phyloP scores from a whole-genome alignment of 306 rosid species.

The Glycine tomentella region DNA sequence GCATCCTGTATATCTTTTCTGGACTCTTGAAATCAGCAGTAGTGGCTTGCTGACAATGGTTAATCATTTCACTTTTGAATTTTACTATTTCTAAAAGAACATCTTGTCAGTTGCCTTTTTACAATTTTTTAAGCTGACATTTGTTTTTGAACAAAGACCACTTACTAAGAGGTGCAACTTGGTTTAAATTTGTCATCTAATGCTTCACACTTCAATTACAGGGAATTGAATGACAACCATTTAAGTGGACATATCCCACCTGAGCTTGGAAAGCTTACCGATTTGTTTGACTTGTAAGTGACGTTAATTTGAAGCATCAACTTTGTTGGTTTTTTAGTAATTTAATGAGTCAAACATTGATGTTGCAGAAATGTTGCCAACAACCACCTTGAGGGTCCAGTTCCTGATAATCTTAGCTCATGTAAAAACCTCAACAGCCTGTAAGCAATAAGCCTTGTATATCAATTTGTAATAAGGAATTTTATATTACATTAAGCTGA shows the following conservation, averaged over 20 bases:
- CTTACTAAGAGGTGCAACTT: not conserved
- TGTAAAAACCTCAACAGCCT: conserved; percentile 86
- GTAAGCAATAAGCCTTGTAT: conserved; percentile 53
- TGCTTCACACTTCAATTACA: conserved; percentile 38
- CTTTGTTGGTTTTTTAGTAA: not conserved
- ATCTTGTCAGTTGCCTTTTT: not conserved
- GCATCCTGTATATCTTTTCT: not conserved
- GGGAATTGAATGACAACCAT: conserved; percentile 81
- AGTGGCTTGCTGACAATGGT: not conserved
- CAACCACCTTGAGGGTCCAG: conserved; percentile 79
- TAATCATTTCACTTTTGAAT: conserved; percentile 18
- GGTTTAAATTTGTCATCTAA: not conserved
- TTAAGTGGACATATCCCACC: conserved; percentile 78
- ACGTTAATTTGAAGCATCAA: conserved; percentile 9
- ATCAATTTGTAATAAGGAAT: not conserved
- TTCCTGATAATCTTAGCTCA: conserved; percentile 75
- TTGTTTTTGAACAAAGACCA: not conserved
- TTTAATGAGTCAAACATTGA: conserved; percentile 1
- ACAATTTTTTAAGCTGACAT: not conserved
- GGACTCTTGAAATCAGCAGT: not conserved
- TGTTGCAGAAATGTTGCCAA: conserved; percentile 72
- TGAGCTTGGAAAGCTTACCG: conserved; percentile 85
- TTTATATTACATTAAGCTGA: conserved; percentile 16
- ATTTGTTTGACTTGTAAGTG: conserved; percentile 79
- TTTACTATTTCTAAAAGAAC: not conserved